phyloP scores from a whole-genome alignment of 148 eudicot species.

The Rhododendron ovatum region DNA sequence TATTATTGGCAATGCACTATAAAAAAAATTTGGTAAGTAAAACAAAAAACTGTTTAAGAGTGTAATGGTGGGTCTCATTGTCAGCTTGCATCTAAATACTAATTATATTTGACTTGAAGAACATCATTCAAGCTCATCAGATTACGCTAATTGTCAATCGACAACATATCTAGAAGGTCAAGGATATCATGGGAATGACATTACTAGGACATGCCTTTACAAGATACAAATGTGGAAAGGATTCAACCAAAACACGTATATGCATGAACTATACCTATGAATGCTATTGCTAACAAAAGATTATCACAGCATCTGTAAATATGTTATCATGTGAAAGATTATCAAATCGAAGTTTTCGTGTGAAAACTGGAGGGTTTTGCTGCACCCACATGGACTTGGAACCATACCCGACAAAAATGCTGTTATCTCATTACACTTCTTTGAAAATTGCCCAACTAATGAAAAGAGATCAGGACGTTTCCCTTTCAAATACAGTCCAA shows the following conservation, averaged over 20 bases:
- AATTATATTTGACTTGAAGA: no score
- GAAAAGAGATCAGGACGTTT: not conserved
- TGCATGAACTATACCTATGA: not conserved
- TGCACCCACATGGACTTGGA: not conserved
- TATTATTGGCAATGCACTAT: not conserved
- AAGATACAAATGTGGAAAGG: not conserved
- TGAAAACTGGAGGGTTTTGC: not conserved
- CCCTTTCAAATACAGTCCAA: not conserved
- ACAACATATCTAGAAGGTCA: not conserved
- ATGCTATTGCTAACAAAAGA: not conserved
- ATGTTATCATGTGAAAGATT: not conserved
- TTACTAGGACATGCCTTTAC: not conserved
- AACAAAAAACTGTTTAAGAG: not conserved
- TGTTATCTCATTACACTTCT: not conserved
- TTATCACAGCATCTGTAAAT: not conserved
- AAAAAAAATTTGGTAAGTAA: no score
- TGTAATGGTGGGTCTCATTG: not conserved
- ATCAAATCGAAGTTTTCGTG: not conserved
- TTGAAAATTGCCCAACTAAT: not conserved
- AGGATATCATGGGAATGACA: not conserved
- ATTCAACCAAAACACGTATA: not conserved
- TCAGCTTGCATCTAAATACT: not conserved
- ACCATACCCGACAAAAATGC: not conserved
- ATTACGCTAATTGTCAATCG: not conserved
- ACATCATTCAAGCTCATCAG: no score